phyloP scores from a whole-genome alignment of 257 asterid genomes.

The Leptodermis oblonga region DNA sequence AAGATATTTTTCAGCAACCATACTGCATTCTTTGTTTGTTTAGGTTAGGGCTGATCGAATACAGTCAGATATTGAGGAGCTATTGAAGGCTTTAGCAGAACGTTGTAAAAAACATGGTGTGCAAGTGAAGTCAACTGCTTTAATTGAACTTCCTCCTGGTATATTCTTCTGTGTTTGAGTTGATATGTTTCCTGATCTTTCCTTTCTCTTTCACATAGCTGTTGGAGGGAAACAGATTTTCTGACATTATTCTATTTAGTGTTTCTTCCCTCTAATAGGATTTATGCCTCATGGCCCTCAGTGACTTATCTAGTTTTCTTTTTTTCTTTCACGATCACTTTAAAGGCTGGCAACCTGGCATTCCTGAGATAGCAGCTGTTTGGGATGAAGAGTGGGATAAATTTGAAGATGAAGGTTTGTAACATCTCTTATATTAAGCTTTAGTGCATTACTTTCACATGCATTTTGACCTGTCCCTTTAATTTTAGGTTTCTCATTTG shows the following conservation, averaged over 20 bases:
- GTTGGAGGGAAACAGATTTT: not conserved
- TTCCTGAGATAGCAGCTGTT: constrained; percentile 74
- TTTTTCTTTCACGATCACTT: constrained; percentile 10
- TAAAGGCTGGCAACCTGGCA: constrained; percentile 95
- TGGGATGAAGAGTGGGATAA: constrained; percentile 99
- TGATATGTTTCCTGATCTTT: constrained; percentile 4
- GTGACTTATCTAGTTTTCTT: constrained; percentile 6
- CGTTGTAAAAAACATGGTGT: constrained; percentile 80
- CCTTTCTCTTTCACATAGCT: constrained; percentile 5
- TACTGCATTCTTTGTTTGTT: constrained; percentile 24
- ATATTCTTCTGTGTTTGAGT: constrained; percentile 1
- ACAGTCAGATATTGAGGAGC: constrained; percentile 94
- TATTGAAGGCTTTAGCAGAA: constrained; percentile 75
- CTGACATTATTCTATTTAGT: not conserved
- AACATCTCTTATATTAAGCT: not conserved
- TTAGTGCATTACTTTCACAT: constrained; percentile 2
- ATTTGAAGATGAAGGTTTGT: constrained; percentile 90
- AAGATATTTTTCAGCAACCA: constrained; percentile 10
- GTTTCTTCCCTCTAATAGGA: not conserved
- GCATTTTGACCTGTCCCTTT: constrained; percentile 20
- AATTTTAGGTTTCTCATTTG: constrained; percentile 73
- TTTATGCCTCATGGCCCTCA: not conserved
- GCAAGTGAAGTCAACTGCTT: constrained; percentile 60
- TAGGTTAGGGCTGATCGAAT: constrained; percentile 99
- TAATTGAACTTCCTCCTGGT: constrained; percentile 95